Evolutionary conservation across 805 yeast genomes (phyloP), one percentile per base, ranked within the genome.

Genomic region (Maudiozyma pseudohumilis): DNA sequence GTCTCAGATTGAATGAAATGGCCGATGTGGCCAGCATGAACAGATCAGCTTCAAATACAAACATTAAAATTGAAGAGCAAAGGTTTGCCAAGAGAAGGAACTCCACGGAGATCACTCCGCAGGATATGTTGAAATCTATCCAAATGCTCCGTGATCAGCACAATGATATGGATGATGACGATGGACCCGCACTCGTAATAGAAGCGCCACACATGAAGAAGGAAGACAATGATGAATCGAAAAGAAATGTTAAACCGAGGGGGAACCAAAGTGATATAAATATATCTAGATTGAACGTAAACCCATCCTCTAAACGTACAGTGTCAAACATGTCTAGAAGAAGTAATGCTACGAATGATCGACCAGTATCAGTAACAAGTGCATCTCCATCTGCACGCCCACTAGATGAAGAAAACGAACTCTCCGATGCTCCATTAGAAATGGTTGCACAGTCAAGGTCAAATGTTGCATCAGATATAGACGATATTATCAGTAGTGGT

Each of bases 101-200:
- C 48, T 55, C 65, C 10, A 36, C 60, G n/a, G 73, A 77, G 17
- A 64, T 83, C 10, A 78, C 80, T 24, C 95, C 96, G 2, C 74
- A 80, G 34, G 96, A 88, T 52, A 79, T 87, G 76, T 80, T 69
- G 55, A 69, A 80, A 64, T 86, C 95, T 3, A 80, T 87, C 47
- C 77, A 86, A 29, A 77, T 87, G 79, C 64, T 88, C 63, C 80
- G 80, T 47, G 68, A 70, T 37, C 65, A 68, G 29, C 69, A 68
- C 39, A 63, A 60, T n/a, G 58, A 54, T 18, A 49, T 40, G 15
- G 70, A 68, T 18, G 74, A 69, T 26, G 80, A 75, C 25, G 75
- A 78, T 26, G 94, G 89, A 0, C 92, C 89, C 4, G 87, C 89
- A 1, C 59, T 86, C 25, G 75, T 80, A 6, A 80, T 87, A 31